Evolutionary conservation across 495 filamentous ascomycete genomes (phyloP).

Genomic region (Lasiosphaeriaceae sp.): DNA sequence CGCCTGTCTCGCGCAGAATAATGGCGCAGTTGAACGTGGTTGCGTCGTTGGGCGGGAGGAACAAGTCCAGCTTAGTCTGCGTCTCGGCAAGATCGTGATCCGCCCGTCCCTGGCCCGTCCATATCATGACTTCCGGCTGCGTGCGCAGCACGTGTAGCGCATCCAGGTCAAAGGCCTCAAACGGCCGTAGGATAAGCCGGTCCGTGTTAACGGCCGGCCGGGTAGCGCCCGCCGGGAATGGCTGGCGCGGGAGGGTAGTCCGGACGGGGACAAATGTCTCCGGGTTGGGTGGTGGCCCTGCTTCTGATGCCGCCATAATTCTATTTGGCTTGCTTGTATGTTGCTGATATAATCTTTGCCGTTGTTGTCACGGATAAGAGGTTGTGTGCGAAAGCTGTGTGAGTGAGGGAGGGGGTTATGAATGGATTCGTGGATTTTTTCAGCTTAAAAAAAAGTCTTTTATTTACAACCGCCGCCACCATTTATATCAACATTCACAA

Average conservation of each 20-base stretch:
- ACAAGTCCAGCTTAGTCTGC: conserved; percentile 22
- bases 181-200: conserved; percentile 42
- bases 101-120: conserved; percentile 30
- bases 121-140: conserved; percentile 50
- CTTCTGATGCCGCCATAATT: background rate
- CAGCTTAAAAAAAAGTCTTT: too few species aligned
- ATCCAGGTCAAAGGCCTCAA: conserved; percentile 33
- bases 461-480: too few species aligned
- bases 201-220: conserved; percentile 34
- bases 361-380: too few species aligned
- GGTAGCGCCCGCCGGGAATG: conserved; percentile 24
- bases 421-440: too few species aligned
- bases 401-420: too few species aligned
- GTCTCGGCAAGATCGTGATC: conserved; percentile 37
- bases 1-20: conserved; percentile 30
- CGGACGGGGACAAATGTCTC: conserved; percentile 24
- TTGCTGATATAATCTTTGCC: too few species aligned
- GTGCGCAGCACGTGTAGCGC: conserved; percentile 38
- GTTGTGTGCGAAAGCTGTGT: too few species aligned
- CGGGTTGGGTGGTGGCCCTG: background rate
- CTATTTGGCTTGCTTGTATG: too few species aligned
- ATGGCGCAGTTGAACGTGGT: conserved; percentile 38
- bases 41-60: conserved; percentile 29
- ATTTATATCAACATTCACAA: too few species aligned
- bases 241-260: conserved; percentile 31